Evolutionary conservation across 225 moss, liverwort and hornwort genomes (phyloP).

Genomic region (Climacium dendroides): DNA sequence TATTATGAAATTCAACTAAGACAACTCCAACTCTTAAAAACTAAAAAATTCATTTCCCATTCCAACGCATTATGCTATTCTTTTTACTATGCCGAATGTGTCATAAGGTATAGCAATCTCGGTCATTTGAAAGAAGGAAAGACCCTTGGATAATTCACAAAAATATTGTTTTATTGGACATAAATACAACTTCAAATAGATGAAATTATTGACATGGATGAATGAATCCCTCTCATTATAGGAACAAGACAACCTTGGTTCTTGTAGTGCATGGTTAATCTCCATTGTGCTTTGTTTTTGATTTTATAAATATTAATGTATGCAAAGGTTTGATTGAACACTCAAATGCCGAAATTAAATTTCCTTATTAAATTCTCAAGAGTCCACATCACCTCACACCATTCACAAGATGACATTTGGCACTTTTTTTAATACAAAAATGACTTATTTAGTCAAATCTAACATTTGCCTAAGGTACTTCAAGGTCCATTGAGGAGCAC

Average conservation of each 20-base stretch:
- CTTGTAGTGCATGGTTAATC: too few species aligned
- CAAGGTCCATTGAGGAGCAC: fast-evolving
- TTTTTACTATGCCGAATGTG: not conserved
- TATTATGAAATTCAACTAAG: not conserved
- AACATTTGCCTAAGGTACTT: not conserved
- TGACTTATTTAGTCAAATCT: too few species aligned
- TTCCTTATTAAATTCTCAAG: too few species aligned
- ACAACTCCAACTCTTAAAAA: fast-evolving
- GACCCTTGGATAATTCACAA: not conserved
- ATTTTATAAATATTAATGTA: too few species aligned
- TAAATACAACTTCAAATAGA: fast-evolving
- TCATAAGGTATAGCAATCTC: fast-evolving
- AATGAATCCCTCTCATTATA: not conserved
- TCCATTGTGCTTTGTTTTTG: not conserved
- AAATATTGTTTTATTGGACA: not conserved
- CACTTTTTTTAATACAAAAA: too few species aligned
- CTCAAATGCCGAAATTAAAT: too few species aligned
- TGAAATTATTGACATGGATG: not conserved
- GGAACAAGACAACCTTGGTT: fast-evolving
- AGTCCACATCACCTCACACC: too few species aligned
- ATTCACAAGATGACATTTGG: too few species aligned
- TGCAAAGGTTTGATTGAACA: too few species aligned
- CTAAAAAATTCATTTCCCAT: not conserved
- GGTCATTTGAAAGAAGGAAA: not conserved
- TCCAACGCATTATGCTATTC: fast-evolving